These are phyloP conservation scores for Furculomyces boomerangus DNA, from an alignment of 371 early-diverging fungal genomes.

Conservation along the genomic window DNA sequence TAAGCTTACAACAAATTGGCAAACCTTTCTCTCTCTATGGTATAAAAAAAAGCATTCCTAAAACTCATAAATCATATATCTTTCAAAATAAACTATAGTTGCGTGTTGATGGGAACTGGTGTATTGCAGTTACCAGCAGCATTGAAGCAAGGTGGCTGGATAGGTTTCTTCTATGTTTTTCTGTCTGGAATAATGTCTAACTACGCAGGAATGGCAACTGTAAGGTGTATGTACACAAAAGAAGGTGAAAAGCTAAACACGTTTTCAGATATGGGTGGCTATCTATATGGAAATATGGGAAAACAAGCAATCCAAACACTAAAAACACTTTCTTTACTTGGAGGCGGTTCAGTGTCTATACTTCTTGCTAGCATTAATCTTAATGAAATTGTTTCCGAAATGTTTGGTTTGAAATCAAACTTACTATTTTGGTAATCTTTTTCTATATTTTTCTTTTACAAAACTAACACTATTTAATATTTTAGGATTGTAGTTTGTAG, in stretches of 20 bases:
- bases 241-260: slow-evolving; percentile 25
- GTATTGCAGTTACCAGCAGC: slow-evolving; percentile 68
- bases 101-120: slow-evolving; percentile 74
- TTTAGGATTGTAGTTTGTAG: slow-evolving; percentile 16
- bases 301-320: slow-evolving; percentile 6
- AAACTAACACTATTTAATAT: neutral
- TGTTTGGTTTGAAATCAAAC: neutral
- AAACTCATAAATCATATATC: neutral
- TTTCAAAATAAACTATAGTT: slow-evolving; percentile 30
- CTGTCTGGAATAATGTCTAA: slow-evolving; percentile 53
- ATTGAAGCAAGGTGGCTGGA: slow-evolving; percentile 65
- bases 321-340: slow-evolving; percentile 27
- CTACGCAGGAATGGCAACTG: slow-evolving; percentile 45
- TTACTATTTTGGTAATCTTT: neutral
- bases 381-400: slow-evolving; percentile 10
- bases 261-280: slow-evolving; percentile 20
- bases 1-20: no score
- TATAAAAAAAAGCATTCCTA: no score
- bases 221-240: slow-evolving; percentile 49
- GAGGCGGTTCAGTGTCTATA: slow-evolving; percentile 57
- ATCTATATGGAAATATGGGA: slow-evolving; percentile 15
- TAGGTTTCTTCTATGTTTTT: slow-evolving; percentile 47
- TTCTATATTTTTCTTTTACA: neutral
- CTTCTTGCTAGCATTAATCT: slow-evolving; percentile 51
- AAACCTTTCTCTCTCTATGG: no score